Evolutionary conservation across 208 protist species (phyloP).

Genomic region (Blechomonas ayalai): DNA sequence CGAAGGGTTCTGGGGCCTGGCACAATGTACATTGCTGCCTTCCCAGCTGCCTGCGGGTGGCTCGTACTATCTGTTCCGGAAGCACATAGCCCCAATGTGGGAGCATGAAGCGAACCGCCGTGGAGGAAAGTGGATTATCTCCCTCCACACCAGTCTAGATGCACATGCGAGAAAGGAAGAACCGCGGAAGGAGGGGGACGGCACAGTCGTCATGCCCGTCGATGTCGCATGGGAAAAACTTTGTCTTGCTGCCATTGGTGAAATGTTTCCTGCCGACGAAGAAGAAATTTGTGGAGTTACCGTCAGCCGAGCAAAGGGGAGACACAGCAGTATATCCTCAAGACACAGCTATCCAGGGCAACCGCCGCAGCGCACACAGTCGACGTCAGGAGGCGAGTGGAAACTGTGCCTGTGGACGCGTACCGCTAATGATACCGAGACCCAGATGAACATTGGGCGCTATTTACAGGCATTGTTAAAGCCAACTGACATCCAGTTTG

Average conservation of each 20-base stretch:
- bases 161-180: not conserved
- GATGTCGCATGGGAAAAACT: slow-evolving; percentile 75
- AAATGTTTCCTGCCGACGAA: slow-evolving; percentile 67
- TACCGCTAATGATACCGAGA: slow-evolving; percentile 44
- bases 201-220: slow-evolving; percentile 24
- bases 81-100: slow-evolving; percentile 88
- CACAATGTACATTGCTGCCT: slow-evolving; percentile 60
- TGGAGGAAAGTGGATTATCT: slow-evolving; percentile 78
- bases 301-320: slow-evolving; percentile 41
- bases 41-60: slow-evolving; percentile 63
- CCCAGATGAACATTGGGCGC: slow-evolving; percentile 54
- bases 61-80: slow-evolving; percentile 85
- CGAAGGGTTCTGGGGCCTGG: slow-evolving; percentile 83
- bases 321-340: slow-evolving; percentile 1
- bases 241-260: slow-evolving; percentile 71
- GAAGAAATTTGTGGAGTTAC: slow-evolving; percentile 83
- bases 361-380: too few species aligned
- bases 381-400: slow-evolving; percentile 64
- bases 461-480: slow-evolving; percentile 49
- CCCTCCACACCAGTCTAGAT: not conserved
- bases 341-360: not conserved
- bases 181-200: not conserved
- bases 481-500: not conserved
- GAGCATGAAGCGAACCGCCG: slow-evolving; percentile 87
- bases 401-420: slow-evolving; percentile 86